Evolutionary conservation across 257 asterid species (phyloP).

Genomic region (Primulina huaijiensis): DNA sequence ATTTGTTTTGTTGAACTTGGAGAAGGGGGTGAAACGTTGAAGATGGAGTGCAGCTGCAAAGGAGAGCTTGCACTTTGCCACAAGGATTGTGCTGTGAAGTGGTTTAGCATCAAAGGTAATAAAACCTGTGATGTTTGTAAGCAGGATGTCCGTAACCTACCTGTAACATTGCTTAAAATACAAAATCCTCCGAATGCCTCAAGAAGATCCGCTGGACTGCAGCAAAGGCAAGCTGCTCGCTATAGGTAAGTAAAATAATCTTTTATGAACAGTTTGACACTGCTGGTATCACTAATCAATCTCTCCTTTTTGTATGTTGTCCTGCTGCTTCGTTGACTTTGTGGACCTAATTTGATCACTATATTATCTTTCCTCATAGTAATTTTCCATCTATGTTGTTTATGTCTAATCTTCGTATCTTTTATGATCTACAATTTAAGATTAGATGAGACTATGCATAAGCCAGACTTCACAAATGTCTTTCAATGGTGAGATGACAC

Average conservation of each 20-base stretch:
- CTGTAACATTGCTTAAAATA: constrained; percentile 74
- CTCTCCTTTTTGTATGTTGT: constrained; percentile 1
- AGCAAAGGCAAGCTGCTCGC: constrained; percentile 57
- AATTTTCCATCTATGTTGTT: too few relatives aligned
- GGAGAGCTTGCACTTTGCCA: constrained; percentile 99
- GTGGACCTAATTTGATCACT: background rate
- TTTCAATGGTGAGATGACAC: too few relatives aligned
- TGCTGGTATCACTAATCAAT: background rate
- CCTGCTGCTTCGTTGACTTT: constrained; percentile 8
- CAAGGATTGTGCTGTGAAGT: constrained; percentile 84
- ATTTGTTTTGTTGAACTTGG: constrained; percentile 87
- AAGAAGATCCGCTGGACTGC: constrained; percentile 49
- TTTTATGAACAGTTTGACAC: constrained; percentile 7
- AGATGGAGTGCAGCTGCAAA: constrained; percentile 97
- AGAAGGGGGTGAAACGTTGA: constrained; percentile 92
- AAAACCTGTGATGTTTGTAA: constrained; percentile 89
- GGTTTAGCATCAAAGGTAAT: constrained; percentile 97
- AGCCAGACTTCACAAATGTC: too few relatives aligned
- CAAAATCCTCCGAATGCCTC: constrained; percentile 58
- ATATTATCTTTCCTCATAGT: too few relatives aligned
- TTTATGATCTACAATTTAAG: too few relatives aligned
- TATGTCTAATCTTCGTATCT: too few relatives aligned
- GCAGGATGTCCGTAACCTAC: constrained; percentile 88
- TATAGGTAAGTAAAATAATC: constrained; percentile 61
- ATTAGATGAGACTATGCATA: too few relatives aligned